Conservation (phyloP, 148 eudicot species). For the Hydrangea macrophylla region DNA sequence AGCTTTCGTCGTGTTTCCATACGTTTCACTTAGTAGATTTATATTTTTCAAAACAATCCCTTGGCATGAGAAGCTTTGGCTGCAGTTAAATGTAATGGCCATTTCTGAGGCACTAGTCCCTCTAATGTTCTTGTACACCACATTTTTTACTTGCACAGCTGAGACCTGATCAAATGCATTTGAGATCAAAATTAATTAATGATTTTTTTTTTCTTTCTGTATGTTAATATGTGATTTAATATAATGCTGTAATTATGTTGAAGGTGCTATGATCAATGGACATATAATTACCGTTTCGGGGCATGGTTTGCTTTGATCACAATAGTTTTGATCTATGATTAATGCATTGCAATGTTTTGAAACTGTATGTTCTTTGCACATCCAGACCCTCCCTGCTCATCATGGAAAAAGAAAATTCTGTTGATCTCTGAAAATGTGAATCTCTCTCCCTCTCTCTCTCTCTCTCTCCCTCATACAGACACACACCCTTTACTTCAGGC, state of each 20-base stretch:
- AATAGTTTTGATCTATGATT: slow-evolving; percentile 77
- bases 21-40: slow-evolving; percentile 19
- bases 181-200: not conserved
- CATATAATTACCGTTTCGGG: slow-evolving; percentile 43
- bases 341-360: slow-evolving; percentile 58
- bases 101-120: slow-evolving; percentile 66
- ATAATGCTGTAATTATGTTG: not conserved
- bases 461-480: too few relatives aligned
- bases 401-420: not conserved
- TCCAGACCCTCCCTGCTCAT: slow-evolving; percentile 79
- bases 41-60: slow-evolving; percentile 29
- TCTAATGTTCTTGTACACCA: slow-evolving; percentile 50
- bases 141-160: slow-evolving; percentile 55
- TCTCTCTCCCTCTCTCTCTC: too few relatives aligned
- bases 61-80: slow-evolving; percentile 43
- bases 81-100: slow-evolving; percentile 69
- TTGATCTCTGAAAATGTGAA: too few relatives aligned
- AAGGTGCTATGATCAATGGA: too few relatives aligned
- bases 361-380: slow-evolving; percentile 60
- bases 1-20: slow-evolving; percentile 27
- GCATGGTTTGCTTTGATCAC: slow-evolving; percentile 57
- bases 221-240: not conserved
- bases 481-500: too few relatives aligned
- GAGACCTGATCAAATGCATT: slow-evolving; percentile 60
- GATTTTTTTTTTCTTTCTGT: too few relatives aligned